A percentile compares a stretch with the other conserved stretches of the same genome.
These are phyloP conservation scores for Somion occarium DNA, from an alignment of 1,284 basidiomycete species.

Conservation along the genomic window DNA sequence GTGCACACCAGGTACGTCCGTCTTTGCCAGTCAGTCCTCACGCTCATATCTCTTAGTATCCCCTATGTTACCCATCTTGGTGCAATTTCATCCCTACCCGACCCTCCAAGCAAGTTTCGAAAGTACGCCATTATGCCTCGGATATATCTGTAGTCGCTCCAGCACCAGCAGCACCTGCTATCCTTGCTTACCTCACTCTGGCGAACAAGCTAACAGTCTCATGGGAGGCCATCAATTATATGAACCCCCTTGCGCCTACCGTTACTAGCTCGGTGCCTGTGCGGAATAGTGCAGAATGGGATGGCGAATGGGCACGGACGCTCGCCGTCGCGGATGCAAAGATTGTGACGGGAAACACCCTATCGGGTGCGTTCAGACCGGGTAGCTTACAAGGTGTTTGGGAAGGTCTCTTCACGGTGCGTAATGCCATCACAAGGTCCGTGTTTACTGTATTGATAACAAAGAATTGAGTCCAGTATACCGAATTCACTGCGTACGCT, in stretches of 20 bases:
- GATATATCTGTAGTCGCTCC: slow-evolving; percentile 51
- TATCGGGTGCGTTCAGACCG: slow-evolving; percentile 45
- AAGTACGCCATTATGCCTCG: slow-evolving; percentile 27
- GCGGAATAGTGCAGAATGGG: slow-evolving; percentile 25
- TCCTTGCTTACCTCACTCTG: slow-evolving; percentile 61
- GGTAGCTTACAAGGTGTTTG: slow-evolving; percentile 71
- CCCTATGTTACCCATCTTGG: slow-evolving; percentile 52
- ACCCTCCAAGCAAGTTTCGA: slow-evolving; percentile 16
- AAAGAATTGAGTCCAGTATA: slow-evolving; percentile 45
- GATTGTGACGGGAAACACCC: slow-evolving; percentile 24
- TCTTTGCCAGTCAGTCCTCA: neutral
- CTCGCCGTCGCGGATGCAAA: slow-evolving; percentile 32
- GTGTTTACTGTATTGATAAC: neutral
- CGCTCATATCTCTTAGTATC: slow-evolving; percentile 40
- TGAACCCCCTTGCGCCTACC: slow-evolving; percentile 34
- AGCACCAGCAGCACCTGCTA: slow-evolving; percentile 61
- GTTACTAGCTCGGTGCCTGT: slow-evolving; percentile 25
- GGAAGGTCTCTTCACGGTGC: slow-evolving; percentile 72
- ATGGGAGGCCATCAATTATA: slow-evolving; percentile 25
- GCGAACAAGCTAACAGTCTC: slow-evolving; percentile 35
- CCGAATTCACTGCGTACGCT: slow-evolving; percentile 66
- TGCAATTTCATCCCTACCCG: slow-evolving; percentile 44
- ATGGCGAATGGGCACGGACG: slow-evolving; percentile 55
- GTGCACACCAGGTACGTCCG: slow-evolving; percentile 56
- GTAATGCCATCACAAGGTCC: slow-evolving; percentile 19